Conservation (phyloP, 139 green algal genomes). For the Chlamydomonas eustigma region DNA sequence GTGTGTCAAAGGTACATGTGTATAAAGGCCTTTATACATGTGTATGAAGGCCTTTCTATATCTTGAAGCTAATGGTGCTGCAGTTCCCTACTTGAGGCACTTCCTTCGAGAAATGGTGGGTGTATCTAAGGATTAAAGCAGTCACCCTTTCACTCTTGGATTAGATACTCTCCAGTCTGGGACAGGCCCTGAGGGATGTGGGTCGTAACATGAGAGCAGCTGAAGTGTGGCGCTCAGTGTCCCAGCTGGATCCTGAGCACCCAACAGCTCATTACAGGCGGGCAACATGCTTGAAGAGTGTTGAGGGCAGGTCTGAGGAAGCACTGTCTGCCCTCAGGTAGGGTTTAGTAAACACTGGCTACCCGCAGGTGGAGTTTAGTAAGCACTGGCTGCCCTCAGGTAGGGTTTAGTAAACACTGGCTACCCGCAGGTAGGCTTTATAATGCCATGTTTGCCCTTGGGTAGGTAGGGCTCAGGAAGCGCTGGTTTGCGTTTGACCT, state of each 20-base stretch:
- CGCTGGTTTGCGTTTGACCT: too few species aligned
- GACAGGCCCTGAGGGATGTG: slow-evolving; percentile 22
- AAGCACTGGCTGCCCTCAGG: slow-evolving; percentile 35
- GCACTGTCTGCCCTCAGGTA: slow-evolving; percentile 33
- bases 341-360: too few species aligned
- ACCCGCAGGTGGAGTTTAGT: slow-evolving; percentile 21
- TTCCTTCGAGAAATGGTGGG: too few species aligned
- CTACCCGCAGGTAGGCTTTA: slow-evolving; percentile 21
- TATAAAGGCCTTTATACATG: too few species aligned
- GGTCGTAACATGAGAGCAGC: slow-evolving; percentile 22
- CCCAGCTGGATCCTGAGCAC: slow-evolving; percentile 41
- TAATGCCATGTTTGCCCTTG: slow-evolving; percentile 31
- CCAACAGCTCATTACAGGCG: slow-evolving; percentile 34
- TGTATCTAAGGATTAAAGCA: too few species aligned
- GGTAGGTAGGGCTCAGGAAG: slow-evolving; percentile 20
- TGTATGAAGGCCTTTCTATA: too few species aligned
- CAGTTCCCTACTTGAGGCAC: too few species aligned
- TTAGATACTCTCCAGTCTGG: slow-evolving; percentile 40
- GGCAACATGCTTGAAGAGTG: slow-evolving; percentile 17
- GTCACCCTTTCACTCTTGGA: too few species aligned
- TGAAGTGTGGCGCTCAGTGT: slow-evolving; percentile 39
- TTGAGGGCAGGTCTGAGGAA: slow-evolving; percentile 24
- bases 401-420: slow-evolving; percentile 19
- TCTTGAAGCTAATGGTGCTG: not conserved
- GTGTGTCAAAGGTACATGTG: too few species aligned